Conservation (phyloP, 1,139 yeast genomes). For the Pichia sp. region DNA sequence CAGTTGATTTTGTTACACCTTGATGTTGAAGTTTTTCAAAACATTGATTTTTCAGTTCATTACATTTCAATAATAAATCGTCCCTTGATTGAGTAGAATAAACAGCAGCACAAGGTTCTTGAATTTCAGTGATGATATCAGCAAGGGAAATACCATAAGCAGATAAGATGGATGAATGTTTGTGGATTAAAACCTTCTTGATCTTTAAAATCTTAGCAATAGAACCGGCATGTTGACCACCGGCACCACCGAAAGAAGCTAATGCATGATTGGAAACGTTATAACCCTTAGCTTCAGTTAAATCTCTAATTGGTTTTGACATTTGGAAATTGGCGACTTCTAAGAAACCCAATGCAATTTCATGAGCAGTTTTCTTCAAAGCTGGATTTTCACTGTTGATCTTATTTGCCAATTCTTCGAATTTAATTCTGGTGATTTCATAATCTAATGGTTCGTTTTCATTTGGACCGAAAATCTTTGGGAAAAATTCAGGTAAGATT, state of each 20-base stretch:
- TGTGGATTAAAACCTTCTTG: conserved; percentile 45
- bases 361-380: conserved; percentile 38
- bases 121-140: conserved; percentile 65
- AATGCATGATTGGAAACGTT: conserved; percentile 44
- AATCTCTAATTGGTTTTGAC: conserved; percentile 55
- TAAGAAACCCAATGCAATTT: conserved; percentile 52
- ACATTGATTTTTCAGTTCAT: conserved; percentile 36
- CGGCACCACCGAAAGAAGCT: conserved; percentile 58
- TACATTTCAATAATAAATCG: no score
- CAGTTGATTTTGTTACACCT: conserved; percentile 40
- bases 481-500: conserved; percentile 53
- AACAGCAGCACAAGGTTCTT: conserved; percentile 61
- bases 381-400: conserved; percentile 40
- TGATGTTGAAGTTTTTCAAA: conserved; percentile 39
- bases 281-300: conserved; percentile 56
- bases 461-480: conserved; percentile 57
- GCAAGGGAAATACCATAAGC: conserved; percentile 56
- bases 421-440: conserved; percentile 38
- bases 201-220: conserved; percentile 50
- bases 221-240: conserved; percentile 57
- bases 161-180: conserved; percentile 52
- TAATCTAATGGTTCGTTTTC: conserved; percentile 51
- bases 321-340: conserved; percentile 55
- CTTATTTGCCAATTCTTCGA: conserved; percentile 39
- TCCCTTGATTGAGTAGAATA: no score